These are phyloP conservation scores for Fragilaria radians DNA, from an alignment of 108 stramenopile genomes.

Conservation along the genomic window DNA sequence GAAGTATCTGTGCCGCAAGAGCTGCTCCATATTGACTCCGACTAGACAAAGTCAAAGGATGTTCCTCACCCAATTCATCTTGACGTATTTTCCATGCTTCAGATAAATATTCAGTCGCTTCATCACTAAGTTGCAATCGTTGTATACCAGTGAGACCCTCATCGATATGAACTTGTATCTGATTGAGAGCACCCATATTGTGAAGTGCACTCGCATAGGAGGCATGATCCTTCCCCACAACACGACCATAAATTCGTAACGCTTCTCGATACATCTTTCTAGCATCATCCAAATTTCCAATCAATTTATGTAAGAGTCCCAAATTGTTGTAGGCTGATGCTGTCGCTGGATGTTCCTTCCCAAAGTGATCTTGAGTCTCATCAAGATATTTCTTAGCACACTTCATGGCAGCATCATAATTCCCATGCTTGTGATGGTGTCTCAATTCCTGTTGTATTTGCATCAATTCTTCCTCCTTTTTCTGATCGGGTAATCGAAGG, in stretches of 20 bases:
- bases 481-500: conserved; percentile 33
- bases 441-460: conserved; percentile 48
- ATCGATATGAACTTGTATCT: conserved; percentile 57
- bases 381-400: conserved; percentile 30
- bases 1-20: conserved; percentile 62
- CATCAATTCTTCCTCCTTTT: conserved; percentile 55
- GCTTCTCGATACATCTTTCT: conserved; percentile 49
- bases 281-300: conserved; percentile 61
- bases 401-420: conserved; percentile 48
- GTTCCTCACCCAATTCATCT: conserved; percentile 58
- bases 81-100: conserved; percentile 69
- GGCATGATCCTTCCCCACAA: conserved; percentile 76
- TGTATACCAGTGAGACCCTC: conserved; percentile 55
- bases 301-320: conserved; percentile 66
- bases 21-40: conserved; percentile 54
- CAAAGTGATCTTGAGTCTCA: conserved; percentile 47
- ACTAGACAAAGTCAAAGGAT: conserved; percentile 69
- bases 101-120: conserved; percentile 65
- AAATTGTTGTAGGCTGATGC: conserved; percentile 77
- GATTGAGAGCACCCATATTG: conserved; percentile 76
- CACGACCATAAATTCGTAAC: conserved; percentile 55
- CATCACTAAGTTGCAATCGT: conserved; percentile 62
- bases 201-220: conserved; percentile 69
- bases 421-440: conserved; percentile 50
- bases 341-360: conserved; percentile 71